Base-by-base conservation (phyloP, 129 eudicot genomes). In the Heracleum sosnowskyi region DNA sequence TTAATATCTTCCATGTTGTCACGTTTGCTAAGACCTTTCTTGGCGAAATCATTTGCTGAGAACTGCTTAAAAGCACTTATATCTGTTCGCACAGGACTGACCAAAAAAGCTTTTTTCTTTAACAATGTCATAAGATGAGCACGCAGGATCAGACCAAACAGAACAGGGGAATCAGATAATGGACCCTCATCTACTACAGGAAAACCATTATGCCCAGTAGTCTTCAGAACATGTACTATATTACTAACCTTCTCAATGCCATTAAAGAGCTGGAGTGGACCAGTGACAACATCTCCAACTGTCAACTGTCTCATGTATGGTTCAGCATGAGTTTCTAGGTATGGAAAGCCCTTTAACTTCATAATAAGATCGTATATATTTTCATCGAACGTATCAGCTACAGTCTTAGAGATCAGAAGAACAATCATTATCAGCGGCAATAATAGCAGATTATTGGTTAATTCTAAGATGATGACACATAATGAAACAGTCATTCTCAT, bases 401-500 rank as follows among this genome's bases (percentile, higher is more conserved):
- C 97, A 0, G 97, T 89, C 83, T 94, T 94, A 20, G 98, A 94
- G 40, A 94, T 78, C 55, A 94, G 93, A 77, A 94, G 93, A 81
- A 91, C 97, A 69, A 91, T 70, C 98, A 94, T 94, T 66, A 90
- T 86, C 26, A 94, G 84, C 0, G 98, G 98, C 66, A 94, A 82
- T 47, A 91, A 60, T 35, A 90, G 62, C 35, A 94, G 85, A 77
- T 94, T 91, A 78, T 94, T 87, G 75, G 98, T 94, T 39, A 94
- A 77, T 81, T 94, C 98, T 24, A 94, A 86, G 73, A 94, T 82
- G 69, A 94, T 91, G 47, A 94, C 96, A 75, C 98, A 90, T 34
- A 94, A 73, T 1, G 98, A 94, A 71, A 94, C 97, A 3, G 98
- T 94, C 93, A 86, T 91, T 49, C 98, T 87, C 98, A 94, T 94